Conservation (phyloP, 2,329 filamentous ascomycete genomes). For the Colletotrichum siamense region DNA sequence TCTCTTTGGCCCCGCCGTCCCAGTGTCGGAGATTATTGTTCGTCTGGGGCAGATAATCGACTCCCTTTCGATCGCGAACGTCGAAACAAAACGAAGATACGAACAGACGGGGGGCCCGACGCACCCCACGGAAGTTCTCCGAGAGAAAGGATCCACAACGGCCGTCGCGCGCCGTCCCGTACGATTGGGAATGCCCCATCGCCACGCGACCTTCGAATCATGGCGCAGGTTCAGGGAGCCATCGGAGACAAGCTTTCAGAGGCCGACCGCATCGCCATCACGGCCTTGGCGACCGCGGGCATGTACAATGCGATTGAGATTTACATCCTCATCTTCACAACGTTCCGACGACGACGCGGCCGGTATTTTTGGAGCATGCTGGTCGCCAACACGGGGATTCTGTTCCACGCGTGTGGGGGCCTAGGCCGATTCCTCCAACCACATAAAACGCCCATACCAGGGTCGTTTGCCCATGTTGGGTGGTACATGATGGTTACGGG, state of each 20-base stretch:
- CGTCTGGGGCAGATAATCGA: background rate
- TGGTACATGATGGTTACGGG: constrained; percentile 66
- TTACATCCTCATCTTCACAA: constrained; percentile 27
- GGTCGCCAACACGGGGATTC: constrained; percentile 42
- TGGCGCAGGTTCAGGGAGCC: constrained; percentile 16
- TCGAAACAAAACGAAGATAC: background rate
- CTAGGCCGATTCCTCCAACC: constrained; percentile 37
- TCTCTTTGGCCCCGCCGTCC: background rate
- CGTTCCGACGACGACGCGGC: constrained; percentile 27
- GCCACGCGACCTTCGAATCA: background rate
- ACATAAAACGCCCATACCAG: constrained; percentile 50
- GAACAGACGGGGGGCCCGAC: background rate
- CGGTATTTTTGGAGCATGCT: constrained; percentile 36
- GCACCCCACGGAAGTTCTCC: background rate
- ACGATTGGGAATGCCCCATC: background rate
- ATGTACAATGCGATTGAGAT: constrained; percentile 29
- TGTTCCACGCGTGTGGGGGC: constrained; percentile 57
- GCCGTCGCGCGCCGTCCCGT: background rate
- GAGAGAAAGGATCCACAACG: background rate
- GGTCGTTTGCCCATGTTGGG: constrained; percentile 6
- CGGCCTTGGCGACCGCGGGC: constrained; percentile 6
- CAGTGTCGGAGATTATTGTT: background rate
- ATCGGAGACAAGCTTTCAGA: background rate
- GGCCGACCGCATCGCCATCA: background rate
- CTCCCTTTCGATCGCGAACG: background rate